Percentiles rank a stretch among this genome's conserved stretches.
Evolutionary conservation across 306 rosid species (phyloP).

Genomic region (Rosa persica): DNA sequence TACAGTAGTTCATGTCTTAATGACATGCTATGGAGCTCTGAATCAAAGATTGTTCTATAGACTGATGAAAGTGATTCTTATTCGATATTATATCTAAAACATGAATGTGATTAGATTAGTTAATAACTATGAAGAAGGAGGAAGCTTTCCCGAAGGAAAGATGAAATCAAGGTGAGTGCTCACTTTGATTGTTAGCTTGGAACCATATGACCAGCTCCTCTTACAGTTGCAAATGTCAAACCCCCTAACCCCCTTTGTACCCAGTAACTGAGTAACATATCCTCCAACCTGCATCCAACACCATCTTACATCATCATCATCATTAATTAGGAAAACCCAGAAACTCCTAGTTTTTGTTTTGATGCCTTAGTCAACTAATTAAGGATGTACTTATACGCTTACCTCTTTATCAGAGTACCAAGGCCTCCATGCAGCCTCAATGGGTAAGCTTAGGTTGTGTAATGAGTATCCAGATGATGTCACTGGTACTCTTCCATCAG

Average conservation of each 20-base stretch:
- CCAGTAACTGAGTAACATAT: constrained; percentile 32
- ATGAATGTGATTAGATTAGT: neutral
- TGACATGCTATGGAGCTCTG: neutral
- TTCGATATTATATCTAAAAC: neutral
- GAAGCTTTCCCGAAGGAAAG: constrained; percentile 43
- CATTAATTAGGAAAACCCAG: neutral
- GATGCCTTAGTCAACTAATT: neutral
- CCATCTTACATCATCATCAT: neutral
- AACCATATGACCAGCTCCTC: constrained; percentile 69
- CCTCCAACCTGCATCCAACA: constrained; percentile 53
- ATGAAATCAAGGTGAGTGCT: constrained; percentile 52
- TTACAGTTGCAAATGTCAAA: constrained; percentile 47
- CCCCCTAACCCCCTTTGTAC: constrained; percentile 68
- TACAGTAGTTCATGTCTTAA: neutral
- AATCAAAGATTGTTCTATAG: neutral
- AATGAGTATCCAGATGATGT: constrained; percentile 52
- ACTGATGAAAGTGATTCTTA: neutral
- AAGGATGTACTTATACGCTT: neutral
- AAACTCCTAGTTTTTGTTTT: neutral
- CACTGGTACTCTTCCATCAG: constrained; percentile 52
- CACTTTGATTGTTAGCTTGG: constrained; percentile 57
- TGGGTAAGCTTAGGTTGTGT: constrained; percentile 37
- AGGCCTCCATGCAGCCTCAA: constrained; percentile 47
- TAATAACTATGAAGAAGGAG: constrained; percentile 29
- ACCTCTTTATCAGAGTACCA: constrained; percentile 52